A percentile compares a stretch with the other conserved stretches of the same genome.
These are phyloP conservation scores for Boletus bicolor DNA, from an alignment of 768 basidiomycete genomes.

Conservation along the genomic window DNA sequence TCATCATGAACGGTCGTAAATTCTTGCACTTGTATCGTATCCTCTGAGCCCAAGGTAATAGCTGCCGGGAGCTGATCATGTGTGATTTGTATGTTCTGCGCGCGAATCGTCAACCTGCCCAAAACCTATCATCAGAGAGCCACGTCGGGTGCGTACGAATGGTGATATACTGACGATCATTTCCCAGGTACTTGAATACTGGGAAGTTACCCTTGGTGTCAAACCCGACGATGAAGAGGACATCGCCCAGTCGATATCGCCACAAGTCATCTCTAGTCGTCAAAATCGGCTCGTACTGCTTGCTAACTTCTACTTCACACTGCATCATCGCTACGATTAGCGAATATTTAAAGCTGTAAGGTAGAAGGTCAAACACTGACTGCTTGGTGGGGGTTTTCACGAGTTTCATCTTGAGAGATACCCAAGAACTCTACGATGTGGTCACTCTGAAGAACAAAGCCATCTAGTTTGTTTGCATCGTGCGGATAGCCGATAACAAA, in stretches of 20 bases:
- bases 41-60: not conserved
- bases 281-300: slow-evolving; percentile 19
- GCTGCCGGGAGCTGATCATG: slow-evolving; percentile 12
- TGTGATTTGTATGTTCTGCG: slow-evolving; percentile 1
- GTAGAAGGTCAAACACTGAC: slow-evolving; percentile 4
- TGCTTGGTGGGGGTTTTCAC: slow-evolving; percentile 14
- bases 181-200: slow-evolving; percentile 15
- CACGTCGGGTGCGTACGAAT: no score
- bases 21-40: slow-evolving; percentile 7
- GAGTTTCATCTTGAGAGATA: slow-evolving; percentile 3
- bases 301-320: slow-evolving; percentile 20
- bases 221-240: slow-evolving; percentile 19
- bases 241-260: slow-evolving; percentile 21
- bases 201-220: slow-evolving; percentile 3
- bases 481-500: not conserved
- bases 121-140: not conserved
- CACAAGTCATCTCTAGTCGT: slow-evolving; percentile 24
- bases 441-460: slow-evolving; percentile 1
- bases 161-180: slow-evolving; percentile 12
- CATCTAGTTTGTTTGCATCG: slow-evolving; percentile 3
- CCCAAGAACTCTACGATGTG: slow-evolving; percentile 22
- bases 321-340: not conserved
- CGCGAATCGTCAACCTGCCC: slow-evolving; percentile 8
- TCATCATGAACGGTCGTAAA: slow-evolving; percentile 18
- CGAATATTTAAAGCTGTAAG: not conserved